These are phyloP conservation scores for Chrysopogon serrulatus DNA, from an alignment of 176 grass and related monocot species.

Conservation along the genomic window DNA sequence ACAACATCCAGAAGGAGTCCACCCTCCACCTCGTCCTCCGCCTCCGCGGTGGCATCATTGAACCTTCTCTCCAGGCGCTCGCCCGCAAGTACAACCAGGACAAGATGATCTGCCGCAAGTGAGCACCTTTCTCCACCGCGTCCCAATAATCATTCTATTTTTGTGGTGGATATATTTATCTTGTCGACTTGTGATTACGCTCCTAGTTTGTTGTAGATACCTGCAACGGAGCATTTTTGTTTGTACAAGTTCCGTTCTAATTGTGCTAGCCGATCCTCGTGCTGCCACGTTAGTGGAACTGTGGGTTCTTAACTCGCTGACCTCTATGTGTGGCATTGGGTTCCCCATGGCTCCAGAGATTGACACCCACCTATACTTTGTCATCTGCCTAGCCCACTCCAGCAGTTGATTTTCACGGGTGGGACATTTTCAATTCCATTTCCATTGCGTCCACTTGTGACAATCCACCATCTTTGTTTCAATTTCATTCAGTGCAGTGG, in stretches of 20 bases:
- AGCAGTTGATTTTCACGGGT: constrained; percentile 61
- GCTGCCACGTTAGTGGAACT: not conserved
- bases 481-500: not conserved
- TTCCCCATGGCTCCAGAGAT: constrained; percentile 32
- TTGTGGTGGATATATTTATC: not conserved
- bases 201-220: not conserved
- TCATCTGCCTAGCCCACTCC: constrained; percentile 26
- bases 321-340: not conserved
- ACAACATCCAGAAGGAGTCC: constrained; percentile 98
- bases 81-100: constrained; percentile 95
- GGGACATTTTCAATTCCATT: not conserved
- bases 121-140: not conserved
- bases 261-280: too few relatives aligned
- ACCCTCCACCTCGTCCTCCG: constrained; percentile 86
- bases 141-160: not conserved
- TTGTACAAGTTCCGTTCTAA: not conserved
- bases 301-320: constrained; percentile 20
- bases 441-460: not conserved
- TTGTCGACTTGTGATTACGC: not conserved
- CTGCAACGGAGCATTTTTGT: not conserved
- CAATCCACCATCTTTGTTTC: not conserved
- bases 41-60: constrained; percentile 84
- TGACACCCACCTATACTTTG: constrained; percentile 42
- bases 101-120: constrained; percentile 97
- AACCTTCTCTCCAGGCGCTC: constrained; percentile 85